phyloP scores from a whole-genome alignment of 2,329 filamentous ascomycete genomes.

The Aspergillus fumigatus region DNA sequence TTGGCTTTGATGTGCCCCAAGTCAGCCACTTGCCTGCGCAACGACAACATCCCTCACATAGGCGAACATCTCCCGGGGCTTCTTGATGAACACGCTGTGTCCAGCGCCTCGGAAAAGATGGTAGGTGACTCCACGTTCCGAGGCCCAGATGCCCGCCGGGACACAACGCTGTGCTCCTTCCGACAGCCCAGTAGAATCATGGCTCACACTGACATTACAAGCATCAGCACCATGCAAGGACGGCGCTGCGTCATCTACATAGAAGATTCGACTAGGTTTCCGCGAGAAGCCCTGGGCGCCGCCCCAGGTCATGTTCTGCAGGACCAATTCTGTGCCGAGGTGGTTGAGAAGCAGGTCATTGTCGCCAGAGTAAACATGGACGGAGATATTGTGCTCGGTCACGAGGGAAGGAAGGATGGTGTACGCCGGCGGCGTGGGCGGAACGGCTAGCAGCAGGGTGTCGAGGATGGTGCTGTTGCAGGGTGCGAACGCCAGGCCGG shows the following conservation, averaged over 20 bases:
- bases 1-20: background rate
- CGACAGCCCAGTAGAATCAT: background rate
- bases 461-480: constrained; percentile 30
- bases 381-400: constrained; percentile 26
- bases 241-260: constrained; percentile 22
- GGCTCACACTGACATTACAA: background rate
- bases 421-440: constrained; percentile 29
- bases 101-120: constrained; percentile 33
- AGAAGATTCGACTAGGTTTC: constrained; percentile 23
- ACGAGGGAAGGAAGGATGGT: constrained; percentile 29
- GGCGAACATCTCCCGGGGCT: constrained; percentile 32
- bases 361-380: constrained; percentile 37
- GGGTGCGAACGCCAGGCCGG: constrained; percentile 13
- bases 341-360: constrained; percentile 38
- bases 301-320: constrained; percentile 41
- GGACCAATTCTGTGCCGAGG: constrained; percentile 29
- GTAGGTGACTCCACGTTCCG: constrained; percentile 33
- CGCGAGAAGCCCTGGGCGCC: constrained; percentile 33
- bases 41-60: constrained; percentile 35
- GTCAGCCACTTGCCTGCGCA: constrained; percentile 1
- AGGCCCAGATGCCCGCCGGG: constrained; percentile 27
- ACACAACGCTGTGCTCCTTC: background rate
- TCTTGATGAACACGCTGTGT: constrained; percentile 30
- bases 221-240: background rate
- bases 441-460: constrained; percentile 17